phyloP scores from a whole-genome alignment of 169 alveolate genomes.

The Babesia ovis region DNA sequence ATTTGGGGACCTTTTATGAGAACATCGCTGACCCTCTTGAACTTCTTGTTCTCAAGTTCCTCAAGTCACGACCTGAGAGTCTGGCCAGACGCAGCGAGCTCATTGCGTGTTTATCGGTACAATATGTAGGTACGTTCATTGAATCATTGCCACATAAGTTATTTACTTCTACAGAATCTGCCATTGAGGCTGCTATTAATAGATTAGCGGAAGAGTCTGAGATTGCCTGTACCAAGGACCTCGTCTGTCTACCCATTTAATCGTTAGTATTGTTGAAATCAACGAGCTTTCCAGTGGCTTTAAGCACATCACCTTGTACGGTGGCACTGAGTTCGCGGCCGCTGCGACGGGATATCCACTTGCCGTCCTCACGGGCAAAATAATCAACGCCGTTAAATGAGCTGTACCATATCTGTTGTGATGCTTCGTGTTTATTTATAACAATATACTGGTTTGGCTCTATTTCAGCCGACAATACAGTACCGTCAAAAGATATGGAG shows the following conservation, averaged over 20 bases:
- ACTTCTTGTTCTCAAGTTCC: slow-evolving; percentile 40
- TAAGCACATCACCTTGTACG: slow-evolving; percentile 30
- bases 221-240: slow-evolving; percentile 62
- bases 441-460: slow-evolving; percentile 45
- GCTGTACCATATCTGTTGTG: slow-evolving; percentile 65
- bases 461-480: slow-evolving; percentile 45
- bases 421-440: slow-evolving; percentile 64
- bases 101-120: slow-evolving; percentile 23
- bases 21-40: slow-evolving; percentile 58
- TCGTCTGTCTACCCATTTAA: slow-evolving; percentile 55
- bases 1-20: slow-evolving; percentile 36
- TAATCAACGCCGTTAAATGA: slow-evolving; percentile 64
- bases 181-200: slow-evolving; percentile 34
- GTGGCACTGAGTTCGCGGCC: slow-evolving; percentile 42
- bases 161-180: slow-evolving; percentile 32
- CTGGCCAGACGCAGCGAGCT: slow-evolving; percentile 38
- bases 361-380: slow-evolving; percentile 34
- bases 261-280: slow-evolving; percentile 3
- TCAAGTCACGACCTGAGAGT: slow-evolving; percentile 51
- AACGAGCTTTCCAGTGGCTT: slow-evolving; percentile 46
- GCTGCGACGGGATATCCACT: slow-evolving; percentile 52
- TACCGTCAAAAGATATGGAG: slow-evolving; percentile 57
- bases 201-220: slow-evolving; percentile 51
- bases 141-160: no score
- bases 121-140: slow-evolving; percentile 43